Base-by-base conservation (phyloP, 495 filamentous ascomycete genomes). In the Penicillium flavigenum region DNA sequence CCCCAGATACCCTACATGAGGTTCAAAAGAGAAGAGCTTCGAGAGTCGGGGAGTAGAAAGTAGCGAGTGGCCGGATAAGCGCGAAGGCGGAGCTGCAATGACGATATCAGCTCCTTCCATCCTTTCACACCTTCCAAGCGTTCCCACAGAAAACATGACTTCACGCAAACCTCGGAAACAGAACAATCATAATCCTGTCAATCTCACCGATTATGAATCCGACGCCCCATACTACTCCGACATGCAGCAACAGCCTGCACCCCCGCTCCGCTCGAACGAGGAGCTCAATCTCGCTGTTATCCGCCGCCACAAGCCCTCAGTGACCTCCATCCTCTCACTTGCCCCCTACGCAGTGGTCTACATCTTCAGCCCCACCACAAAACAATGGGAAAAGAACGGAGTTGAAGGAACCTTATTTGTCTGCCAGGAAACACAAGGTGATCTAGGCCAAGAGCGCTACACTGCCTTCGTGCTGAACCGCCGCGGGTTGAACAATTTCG, bases 341-440 rank as follows among this genome's bases (percentile, higher is more conserved):
- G 89, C 90, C 19, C 85, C 87, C 26, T 91, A 89, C 67, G 85
- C 85, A 44, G 87, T 90, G 9, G 79, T 96, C 51, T 96, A 96
- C 76, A 76, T 77, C 62, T 93, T 93, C 74, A 79, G 75, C 39
- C 78, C 82, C 20, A 71, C 76, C 4, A 71, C 80, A 4, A 68
- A 79, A 48, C 71, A 77, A 54, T 96, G 92, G 92, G 86, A 93
- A 63, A 93, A 91, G 69, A 77, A 76, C 42, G 85, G 82, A 38
- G 76, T 89, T 16, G 90, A 95, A 70, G 92, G 92, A 45, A 87
- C 87, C 3, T 76, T 96, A 43, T 96, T 96, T 73, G 80, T 95
- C 38, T 92, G 86, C 76, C 77, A 86, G 52, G 81, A 85, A 52
- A 67, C 77, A 5, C 68, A 73, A 14, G 71, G 72, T 4, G 48